A percentile compares a stretch with the other conserved stretches of the same genome.
Conservation (phyloP, 805 yeast genomes). For the Saturnispora mendoncae region DNA sequence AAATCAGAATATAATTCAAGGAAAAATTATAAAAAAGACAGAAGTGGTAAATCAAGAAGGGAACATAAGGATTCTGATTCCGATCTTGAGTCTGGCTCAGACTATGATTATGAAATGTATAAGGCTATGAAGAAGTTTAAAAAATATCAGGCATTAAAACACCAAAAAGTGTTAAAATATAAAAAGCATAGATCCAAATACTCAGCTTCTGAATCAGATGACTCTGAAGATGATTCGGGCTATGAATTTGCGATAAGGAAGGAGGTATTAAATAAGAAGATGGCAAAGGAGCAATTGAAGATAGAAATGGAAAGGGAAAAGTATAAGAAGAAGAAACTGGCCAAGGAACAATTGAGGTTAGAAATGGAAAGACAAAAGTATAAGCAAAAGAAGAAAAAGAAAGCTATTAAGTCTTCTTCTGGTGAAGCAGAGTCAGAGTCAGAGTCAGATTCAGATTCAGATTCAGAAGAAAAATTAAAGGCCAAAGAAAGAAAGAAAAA, state of each 20-base stretch:
- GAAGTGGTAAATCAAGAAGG: no score
- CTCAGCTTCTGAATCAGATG: background rate
- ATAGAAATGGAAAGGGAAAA: background rate
- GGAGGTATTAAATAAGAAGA: no score
- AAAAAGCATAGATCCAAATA: background rate
- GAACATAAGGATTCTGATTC: no score
- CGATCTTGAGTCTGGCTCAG: conserved; percentile 3
- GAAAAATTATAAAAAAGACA: no score
- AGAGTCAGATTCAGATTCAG: background rate
- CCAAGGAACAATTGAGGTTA: no score
- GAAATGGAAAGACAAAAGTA: no score
- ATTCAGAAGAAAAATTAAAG: background rate
- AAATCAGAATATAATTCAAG: no score
- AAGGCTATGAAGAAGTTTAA: background rate
- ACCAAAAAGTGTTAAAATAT: background rate
- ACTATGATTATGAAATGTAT: background rate
- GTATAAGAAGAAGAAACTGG: no score
- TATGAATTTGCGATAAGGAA: no score
- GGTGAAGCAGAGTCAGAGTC: background rate
- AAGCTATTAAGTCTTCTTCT: no score
- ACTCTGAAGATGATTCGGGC: no score
- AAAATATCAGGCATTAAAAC: background rate
- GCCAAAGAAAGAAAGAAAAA: background rate
- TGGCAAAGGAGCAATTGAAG: background rate
- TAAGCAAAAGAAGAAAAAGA: no score